Evolutionary conservation across 768 basidiomycete species (phyloP).

Genomic region (Lactifluus subvellereus): DNA sequence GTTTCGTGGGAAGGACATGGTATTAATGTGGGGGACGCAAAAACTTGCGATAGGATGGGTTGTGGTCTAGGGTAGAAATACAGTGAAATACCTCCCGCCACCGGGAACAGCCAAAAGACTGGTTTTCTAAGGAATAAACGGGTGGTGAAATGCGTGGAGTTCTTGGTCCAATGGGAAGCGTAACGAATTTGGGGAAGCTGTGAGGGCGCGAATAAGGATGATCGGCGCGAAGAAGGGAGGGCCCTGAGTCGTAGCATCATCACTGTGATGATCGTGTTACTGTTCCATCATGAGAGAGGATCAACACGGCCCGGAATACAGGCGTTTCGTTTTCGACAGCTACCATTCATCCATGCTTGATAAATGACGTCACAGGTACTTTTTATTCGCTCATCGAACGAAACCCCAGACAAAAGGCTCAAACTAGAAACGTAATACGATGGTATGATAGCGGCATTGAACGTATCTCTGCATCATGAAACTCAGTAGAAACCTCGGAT

Average conservation of each 20-base stretch:
- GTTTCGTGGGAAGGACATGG: constrained; percentile 33
- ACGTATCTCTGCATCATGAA: not conserved
- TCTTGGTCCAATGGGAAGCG: constrained; percentile 24
- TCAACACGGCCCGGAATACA: not conserved
- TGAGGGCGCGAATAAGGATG: constrained; percentile 23
- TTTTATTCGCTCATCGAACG: not conserved
- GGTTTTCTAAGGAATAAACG: constrained; percentile 29
- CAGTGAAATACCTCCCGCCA: constrained; percentile 49
- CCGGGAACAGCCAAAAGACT: constrained; percentile 49
- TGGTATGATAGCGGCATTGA: not conserved
- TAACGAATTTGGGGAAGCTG: constrained; percentile 25
- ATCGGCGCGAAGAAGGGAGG: constrained; percentile 27
- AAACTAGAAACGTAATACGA: not conserved
- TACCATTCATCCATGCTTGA: not conserved
- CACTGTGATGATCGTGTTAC: not conserved
- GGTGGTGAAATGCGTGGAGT: constrained; percentile 25
- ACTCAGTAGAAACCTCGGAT: constrained; percentile 11
- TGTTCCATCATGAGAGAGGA: not conserved
- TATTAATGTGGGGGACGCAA: constrained; percentile 46
- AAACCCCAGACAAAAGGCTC: too few relatives aligned
- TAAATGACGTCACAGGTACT: constrained; percentile 4
- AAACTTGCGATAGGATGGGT: constrained; percentile 41
- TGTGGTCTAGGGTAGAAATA: constrained; percentile 42
- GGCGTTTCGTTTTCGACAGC: not conserved
- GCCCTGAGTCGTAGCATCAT: constrained; percentile 29